Evolutionary conservation across 2,329 filamentous ascomycete species (phyloP), one percentile per base, ranked within the genome.

Genomic region (Penicillium sp.): DNA sequence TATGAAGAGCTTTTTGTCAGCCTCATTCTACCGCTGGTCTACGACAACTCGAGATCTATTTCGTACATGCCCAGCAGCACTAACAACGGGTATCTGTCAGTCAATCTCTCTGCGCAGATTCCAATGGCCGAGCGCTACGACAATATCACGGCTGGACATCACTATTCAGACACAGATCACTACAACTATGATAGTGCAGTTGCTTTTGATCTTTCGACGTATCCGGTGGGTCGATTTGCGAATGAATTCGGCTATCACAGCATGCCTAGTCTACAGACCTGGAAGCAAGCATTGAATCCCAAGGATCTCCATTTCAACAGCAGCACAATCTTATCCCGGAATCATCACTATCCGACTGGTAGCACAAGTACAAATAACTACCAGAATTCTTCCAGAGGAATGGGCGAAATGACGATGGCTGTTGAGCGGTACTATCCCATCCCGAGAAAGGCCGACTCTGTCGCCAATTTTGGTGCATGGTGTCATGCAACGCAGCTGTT

Each of bases 221-320:
- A 79, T 44, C 76, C 77, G 0, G 61, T 79, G 0, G 76, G 75
- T 2, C 68, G 77, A 6, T 81, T 81, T 48, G 72, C 74, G 2
- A 78, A 79, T 45, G 77, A 82, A 55, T 82, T 81, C 42, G 78
- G 78, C 15, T 80, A 72, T 52, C 76, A 79, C 50, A 75, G 71
- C 38, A 79, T 81, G 77, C 77, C 77, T 0, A 75, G 71, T 35
- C 51, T 80, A 0, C 72, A 78, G 41, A 73, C 68, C 2, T 80
- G 77, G 77, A 65, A 67, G 28, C 69, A 76, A 49, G 76, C 71
- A 2, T 54, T 80, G 1, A 59, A 68, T 1, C 61, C 68, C 1
- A 54, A 66, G 4, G 72, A 80, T 26, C 62, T 81, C 0, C 51
- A 67, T 41, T 79, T 80, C 66, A 79, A 81, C 52, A 76, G 71